phyloP scores from a whole-genome alignment of 169 alveolate genomes.

The Pseudocohnilembus persalinus region DNA sequence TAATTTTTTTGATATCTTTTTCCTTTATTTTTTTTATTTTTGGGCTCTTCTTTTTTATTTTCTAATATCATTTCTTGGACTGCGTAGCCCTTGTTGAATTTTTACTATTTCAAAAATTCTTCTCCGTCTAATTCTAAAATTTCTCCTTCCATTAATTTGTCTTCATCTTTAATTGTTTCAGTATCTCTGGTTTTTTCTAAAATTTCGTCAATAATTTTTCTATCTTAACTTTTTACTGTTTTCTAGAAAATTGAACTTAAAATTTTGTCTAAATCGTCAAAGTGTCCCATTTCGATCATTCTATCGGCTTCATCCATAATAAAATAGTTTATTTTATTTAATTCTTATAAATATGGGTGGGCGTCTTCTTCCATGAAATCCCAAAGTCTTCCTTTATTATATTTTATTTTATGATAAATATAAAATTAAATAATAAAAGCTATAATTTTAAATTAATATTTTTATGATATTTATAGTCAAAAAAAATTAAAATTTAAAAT shows the following conservation, averaged over 20 bases:
- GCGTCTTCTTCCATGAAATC: constrained; percentile 66
- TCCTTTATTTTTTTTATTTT: constrained; percentile 39
- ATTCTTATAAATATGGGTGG: constrained; percentile 41
- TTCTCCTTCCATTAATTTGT: neutral
- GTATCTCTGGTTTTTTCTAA: constrained; percentile 18
- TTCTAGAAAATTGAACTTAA: constrained; percentile 57
- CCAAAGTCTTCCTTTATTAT: constrained; percentile 73
- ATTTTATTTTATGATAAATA: no score
- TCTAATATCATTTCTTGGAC: no score
- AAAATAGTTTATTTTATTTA: constrained; percentile 48
- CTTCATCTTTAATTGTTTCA: constrained; percentile 38
- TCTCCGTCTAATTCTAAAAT: neutral
- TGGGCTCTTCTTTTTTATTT: no score
- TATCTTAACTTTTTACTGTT: constrained; percentile 25
- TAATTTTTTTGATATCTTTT: constrained; percentile 7
- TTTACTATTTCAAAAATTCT: neutral
- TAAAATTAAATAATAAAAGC: no score
- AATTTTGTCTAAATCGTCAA: constrained; percentile 62
- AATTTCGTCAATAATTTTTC: constrained; percentile 7
- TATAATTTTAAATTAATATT: no score
- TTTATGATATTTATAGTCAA: no score
- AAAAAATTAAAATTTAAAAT: no score
- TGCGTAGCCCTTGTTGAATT: neutral
- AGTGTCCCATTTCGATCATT: constrained; percentile 74
- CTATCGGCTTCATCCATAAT: constrained; percentile 85